These are phyloP conservation scores for Phytopythium aichiense DNA, from an alignment of 352 stramenopile species.

Conservation along the genomic window DNA sequence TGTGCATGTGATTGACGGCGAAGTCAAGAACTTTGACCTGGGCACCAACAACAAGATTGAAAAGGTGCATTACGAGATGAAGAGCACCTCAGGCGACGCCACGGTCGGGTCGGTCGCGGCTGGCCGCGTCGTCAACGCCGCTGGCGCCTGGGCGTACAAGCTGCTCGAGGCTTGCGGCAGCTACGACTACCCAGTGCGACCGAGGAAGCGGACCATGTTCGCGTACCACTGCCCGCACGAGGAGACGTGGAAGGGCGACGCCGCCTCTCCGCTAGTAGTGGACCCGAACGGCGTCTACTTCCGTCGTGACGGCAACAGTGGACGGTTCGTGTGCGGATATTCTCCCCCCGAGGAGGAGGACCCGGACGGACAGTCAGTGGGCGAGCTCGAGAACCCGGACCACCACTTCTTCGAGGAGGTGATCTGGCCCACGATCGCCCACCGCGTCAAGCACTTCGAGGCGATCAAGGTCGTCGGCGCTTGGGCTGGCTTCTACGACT, in stretches of 20 bases:
- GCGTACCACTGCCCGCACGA: conserved; percentile 72
- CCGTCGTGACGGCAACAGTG: conserved; percentile 58
- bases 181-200: conserved; percentile 72
- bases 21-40: conserved; percentile 64
- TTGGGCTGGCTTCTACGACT: conserved; percentile 86
- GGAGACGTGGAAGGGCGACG: conserved; percentile 64
- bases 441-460: conserved; percentile 72
- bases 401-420: conserved; percentile 70
- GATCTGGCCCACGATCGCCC: conserved; percentile 79
- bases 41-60: conserved; percentile 49
- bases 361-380: conserved; percentile 47
- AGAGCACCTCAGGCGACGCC: conserved; percentile 14
- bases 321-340: conserved; percentile 71
- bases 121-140: conserved; percentile 75
- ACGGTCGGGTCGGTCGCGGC: conserved; percentile 28
- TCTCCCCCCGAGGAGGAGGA: conserved; percentile 59
- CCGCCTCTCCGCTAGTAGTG: conserved; percentile 66
- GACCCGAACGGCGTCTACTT: conserved; percentile 81
- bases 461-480: conserved; percentile 73
- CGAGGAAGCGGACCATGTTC: conserved; percentile 77
- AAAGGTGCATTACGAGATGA: conserved; percentile 48
- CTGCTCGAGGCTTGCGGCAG: conserved; percentile 57
- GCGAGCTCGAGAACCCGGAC: conserved; percentile 68
- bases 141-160: conserved; percentile 67
- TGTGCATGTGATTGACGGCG: conserved; percentile 68